Base-by-base conservation (phyloP, 176 grass and related monocot genomes). In the Rhipidocladum racemiflorum region DNA sequence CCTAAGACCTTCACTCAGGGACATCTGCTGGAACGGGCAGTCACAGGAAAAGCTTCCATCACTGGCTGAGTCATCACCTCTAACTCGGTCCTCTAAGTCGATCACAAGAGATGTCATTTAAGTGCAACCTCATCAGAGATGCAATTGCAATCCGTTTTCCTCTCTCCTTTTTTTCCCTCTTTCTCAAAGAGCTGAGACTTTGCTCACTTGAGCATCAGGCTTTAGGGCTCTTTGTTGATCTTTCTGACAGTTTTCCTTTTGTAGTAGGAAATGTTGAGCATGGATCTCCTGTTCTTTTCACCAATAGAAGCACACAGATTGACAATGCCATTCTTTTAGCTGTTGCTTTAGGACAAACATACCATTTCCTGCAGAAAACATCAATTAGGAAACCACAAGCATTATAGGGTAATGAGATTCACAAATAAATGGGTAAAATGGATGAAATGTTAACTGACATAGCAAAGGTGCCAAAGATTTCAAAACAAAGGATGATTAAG, bases 11-110 rank as follows among this genome's bases (percentile, higher is more conserved):
- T 94, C 80, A 36, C 94, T 97, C 44, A 91, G 64, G 78, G 94
- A 97, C 60, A 92, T 97, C 56, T 86, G 88, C 50, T 97, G 94
- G 94, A 86, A 67, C 17, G 51, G 88, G 42, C 92, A 87, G 84
- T 11, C 87, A 11, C 85, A 81, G 25, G 86, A 85, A 54, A 88
- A 89, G 68, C 68, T 85, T 76, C 50, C 92, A 72, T 61, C 88
- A 29, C 48, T 72, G 46, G 46, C 74, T 7, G 76, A 87, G 56
- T 74, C 92, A 48, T 79, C 80, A 64, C 36, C 67, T 73, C 16
- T 18, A 61, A 79, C 76, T 65, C 74, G 48, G 55, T 74, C 88
- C 50, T 86, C 84, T 73, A 86, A 76, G 74, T 79, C 61, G 10
- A 40, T 67, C 39, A 25, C 16, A 18, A 87, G 73, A 80, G 10